Evolutionary conservation across 1,284 basidiomycete species (phyloP).

Genomic region (Ustilago lituana): DNA sequence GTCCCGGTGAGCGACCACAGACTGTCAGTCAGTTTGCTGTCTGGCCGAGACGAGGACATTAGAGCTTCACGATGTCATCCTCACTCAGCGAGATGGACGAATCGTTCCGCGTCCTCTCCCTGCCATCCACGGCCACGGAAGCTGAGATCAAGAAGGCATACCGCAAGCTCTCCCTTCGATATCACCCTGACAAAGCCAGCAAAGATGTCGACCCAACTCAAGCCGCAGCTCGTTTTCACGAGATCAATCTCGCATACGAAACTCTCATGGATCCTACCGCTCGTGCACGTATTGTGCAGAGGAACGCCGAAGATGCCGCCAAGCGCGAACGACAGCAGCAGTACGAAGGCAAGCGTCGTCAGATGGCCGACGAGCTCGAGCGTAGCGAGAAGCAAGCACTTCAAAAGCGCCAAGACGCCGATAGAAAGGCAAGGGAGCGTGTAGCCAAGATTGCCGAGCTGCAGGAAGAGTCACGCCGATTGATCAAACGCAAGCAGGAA

Average conservation of each 20-base stretch:
- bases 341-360: conserved; percentile 82
- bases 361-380: conserved; percentile 83
- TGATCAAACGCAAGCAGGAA: conserved; percentile 40
- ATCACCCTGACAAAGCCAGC: conserved; percentile 61
- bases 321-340: conserved; percentile 78
- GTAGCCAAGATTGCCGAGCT: conserved; percentile 26
- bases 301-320: conserved; percentile 77
- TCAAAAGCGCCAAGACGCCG: conserved; percentile 72
- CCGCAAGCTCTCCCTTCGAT: conserved; percentile 58
- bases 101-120: conserved; percentile 71
- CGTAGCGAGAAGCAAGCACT: conserved; percentile 78
- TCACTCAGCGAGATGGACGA: conserved; percentile 30
- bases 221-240: conserved; percentile 82
- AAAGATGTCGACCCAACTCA: conserved; percentile 57
- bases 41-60: no score
- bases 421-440: conserved; percentile 14
- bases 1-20: no score
- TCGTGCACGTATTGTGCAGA: conserved; percentile 82
- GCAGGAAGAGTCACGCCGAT: conserved; percentile 39
- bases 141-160: conserved; percentile 83
- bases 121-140: conserved; percentile 78
- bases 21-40: no score
- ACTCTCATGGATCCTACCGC: conserved; percentile 83
- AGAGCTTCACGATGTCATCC: no score
- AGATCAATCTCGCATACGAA: conserved; percentile 84